These are phyloP conservation scores for Panicum miliaceum DNA, from an alignment of 176 grass and related monocot species.

Conservation along the genomic window DNA sequence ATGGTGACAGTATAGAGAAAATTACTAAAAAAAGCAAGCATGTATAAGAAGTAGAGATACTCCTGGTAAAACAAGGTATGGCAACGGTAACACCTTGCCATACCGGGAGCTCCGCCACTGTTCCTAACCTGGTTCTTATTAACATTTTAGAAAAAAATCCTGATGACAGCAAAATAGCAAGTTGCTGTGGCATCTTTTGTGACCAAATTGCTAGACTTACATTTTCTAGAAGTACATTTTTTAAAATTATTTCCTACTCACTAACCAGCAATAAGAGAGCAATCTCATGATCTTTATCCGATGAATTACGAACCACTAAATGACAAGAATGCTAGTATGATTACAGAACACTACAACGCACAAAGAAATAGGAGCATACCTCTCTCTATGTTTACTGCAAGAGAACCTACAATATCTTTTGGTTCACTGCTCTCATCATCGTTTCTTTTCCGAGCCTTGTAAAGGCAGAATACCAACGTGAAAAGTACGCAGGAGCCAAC, in stretches of 20 bases:
- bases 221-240: background rate
- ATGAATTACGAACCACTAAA: background rate
- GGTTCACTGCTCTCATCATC: conserved; percentile 55
- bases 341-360: background rate
- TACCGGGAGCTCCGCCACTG: too few relatives aligned
- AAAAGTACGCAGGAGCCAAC: conserved; percentile 66
- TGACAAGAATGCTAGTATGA: background rate
- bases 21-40: too few relatives aligned
- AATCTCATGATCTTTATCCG: background rate
- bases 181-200: background rate
- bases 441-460: conserved; percentile 50
- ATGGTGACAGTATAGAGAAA: too few relatives aligned
- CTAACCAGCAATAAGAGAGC: background rate
- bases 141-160: background rate
- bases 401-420: conserved; percentile 51
- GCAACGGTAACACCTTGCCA: too few relatives aligned
- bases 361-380: conserved; percentile 56
- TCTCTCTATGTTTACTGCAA: conserved; percentile 57
- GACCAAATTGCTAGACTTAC: background rate
- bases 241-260: background rate
- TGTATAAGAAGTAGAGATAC: too few relatives aligned
- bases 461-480: conserved; percentile 55
- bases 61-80: too few relatives aligned
- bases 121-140: background rate
- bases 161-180: background rate